Conservation (phyloP, 2,329 filamentous ascomycete species). For the Ceratocystis eucalypticola region DNA sequence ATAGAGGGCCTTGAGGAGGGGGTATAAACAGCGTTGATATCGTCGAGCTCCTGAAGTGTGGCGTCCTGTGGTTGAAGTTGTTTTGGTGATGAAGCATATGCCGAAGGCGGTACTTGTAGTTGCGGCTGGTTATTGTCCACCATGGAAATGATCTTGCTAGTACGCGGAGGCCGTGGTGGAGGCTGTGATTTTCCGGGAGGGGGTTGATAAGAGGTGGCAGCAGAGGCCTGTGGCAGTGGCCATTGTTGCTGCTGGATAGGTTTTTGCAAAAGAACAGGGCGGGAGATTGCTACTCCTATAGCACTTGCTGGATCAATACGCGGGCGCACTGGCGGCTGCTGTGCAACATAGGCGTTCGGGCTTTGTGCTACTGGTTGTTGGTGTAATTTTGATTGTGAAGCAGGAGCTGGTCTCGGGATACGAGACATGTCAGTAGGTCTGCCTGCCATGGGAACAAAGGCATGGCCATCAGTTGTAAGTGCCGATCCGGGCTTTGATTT, state of each 20-base stretch:
- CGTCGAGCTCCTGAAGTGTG: slow-evolving; percentile 27
- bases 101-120: slow-evolving; percentile 32
- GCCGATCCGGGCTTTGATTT: slow-evolving; percentile 12
- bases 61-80: slow-evolving; percentile 26
- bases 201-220: slow-evolving; percentile 35
- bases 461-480: slow-evolving; percentile 1
- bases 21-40: slow-evolving; percentile 35
- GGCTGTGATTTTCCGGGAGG: slow-evolving; percentile 36
- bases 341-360: not conserved
- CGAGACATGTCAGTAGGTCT: slow-evolving; percentile 9
- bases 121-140: slow-evolving; percentile 42
- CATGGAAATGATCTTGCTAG: slow-evolving; percentile 34
- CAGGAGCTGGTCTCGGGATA: slow-evolving; percentile 18
- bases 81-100: slow-evolving; percentile 15
- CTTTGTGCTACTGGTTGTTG: not conserved
- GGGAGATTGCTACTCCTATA: slow-evolving; percentile 36
- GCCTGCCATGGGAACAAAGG: not conserved
- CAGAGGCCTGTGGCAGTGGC: slow-evolving; percentile 25
- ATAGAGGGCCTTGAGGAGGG: slow-evolving; percentile 38
- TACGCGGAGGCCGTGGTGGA: slow-evolving; percentile 46
- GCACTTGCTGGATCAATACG: slow-evolving; percentile 22
- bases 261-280: slow-evolving; percentile 39
- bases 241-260: slow-evolving; percentile 36
- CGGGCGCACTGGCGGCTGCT: slow-evolving; percentile 4
- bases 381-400: slow-evolving; percentile 18